Percentiles rank a stretch among this genome's conserved stretches.
Evolutionary conservation across 768 basidiomycete genomes (phyloP).

Genomic region (Suillus americanus): DNA sequence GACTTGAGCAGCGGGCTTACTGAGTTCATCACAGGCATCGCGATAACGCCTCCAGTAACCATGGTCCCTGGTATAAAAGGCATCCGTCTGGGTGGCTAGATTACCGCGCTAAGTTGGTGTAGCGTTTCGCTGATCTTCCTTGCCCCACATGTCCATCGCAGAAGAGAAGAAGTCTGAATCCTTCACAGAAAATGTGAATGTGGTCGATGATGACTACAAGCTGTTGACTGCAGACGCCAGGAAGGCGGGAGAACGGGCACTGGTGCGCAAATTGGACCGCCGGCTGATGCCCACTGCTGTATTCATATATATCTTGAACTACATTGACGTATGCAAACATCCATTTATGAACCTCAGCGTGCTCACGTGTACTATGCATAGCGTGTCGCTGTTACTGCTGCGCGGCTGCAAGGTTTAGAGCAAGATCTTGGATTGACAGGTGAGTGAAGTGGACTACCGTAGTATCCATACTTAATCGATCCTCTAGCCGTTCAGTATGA

Average conservation of each 20-base stretch:
- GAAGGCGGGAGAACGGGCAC: slow-evolving; percentile 18
- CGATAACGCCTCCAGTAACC: background rate
- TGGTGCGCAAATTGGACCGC: slow-evolving; percentile 28
- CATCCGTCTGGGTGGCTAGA: background rate
- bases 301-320: slow-evolving; percentile 26
- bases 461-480: background rate
- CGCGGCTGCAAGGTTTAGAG: slow-evolving; percentile 40
- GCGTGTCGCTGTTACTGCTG: slow-evolving; percentile 40
- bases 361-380: slow-evolving; percentile 10
- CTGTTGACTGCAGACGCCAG: slow-evolving; percentile 15
- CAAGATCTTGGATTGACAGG: slow-evolving; percentile 37
- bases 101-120: background rate
- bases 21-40: background rate
- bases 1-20: background rate
- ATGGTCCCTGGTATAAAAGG: slow-evolving; percentile 3
- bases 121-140: background rate
- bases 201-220: slow-evolving; percentile 12
- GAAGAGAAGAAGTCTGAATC: slow-evolving; percentile 13
- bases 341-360: background rate
- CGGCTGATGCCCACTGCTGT: slow-evolving; percentile 29
- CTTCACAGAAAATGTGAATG: slow-evolving; percentile 11
- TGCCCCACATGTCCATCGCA: slow-evolving; percentile 10
- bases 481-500: slow-evolving; percentile 50
- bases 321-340: slow-evolving; percentile 21
- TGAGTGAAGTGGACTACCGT: slow-evolving; percentile 7